phyloP scores from a whole-genome alignment of 225 moss, liverwort and hornwort species.

The Pseudisothecium myosuroides region DNA sequence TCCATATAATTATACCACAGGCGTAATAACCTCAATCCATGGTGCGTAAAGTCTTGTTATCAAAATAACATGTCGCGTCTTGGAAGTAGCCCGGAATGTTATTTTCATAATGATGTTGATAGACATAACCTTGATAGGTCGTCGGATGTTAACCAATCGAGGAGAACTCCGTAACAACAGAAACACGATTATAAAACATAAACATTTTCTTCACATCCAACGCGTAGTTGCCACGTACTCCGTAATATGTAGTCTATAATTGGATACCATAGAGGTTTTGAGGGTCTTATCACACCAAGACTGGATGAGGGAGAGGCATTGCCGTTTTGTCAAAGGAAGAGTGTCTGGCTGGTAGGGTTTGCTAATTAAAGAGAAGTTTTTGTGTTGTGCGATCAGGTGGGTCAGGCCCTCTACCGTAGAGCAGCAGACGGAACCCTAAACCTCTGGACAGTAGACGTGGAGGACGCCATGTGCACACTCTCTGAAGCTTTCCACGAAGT shows the following conservation, averaged over 20 bases:
- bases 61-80: too few species aligned
- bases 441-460: slow-evolving; percentile 55
- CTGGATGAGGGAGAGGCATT: neutral
- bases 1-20: neutral
- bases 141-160: neutral
- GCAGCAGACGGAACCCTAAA: slow-evolving; percentile 10
- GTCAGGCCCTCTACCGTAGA: slow-evolving; percentile 27
- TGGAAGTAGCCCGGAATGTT: too few species aligned
- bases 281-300: neutral
- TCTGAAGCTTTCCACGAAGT: slow-evolving; percentile 52
- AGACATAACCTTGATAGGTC: neutral
- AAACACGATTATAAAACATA: too few species aligned
- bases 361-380: neutral
- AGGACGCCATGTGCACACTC: slow-evolving; percentile 68
- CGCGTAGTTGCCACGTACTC: too few species aligned
- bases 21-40: neutral
- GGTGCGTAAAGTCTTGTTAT: neutral
- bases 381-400: slow-evolving; percentile 13
- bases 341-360: neutral
- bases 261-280: neutral
- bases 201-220: neutral
- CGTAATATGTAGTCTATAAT: neutral
- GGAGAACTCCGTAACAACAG: neutral
- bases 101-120: too few species aligned
- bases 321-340: neutral